Evolutionary conservation across 78 protist species (phyloP).

Genomic region (Cavenderia fasciculata): DNA sequence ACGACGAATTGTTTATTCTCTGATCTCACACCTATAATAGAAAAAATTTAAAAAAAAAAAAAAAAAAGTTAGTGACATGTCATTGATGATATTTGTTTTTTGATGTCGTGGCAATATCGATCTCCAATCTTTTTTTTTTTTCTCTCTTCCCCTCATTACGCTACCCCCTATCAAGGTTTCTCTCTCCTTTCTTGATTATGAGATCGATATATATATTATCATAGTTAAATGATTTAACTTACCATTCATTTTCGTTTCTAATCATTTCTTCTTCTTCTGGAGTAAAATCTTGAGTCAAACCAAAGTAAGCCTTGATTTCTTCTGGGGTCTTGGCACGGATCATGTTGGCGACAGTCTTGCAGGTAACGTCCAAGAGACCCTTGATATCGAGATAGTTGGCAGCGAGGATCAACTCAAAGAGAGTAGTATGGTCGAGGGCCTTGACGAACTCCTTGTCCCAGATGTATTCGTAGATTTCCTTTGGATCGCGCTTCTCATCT

Average conservation of each 20-base stretch:
- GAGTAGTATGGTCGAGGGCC: not conserved
- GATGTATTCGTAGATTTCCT: slow-evolving; percentile 45
- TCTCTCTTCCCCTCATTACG: too few relatives aligned
- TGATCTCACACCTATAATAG: too few relatives aligned
- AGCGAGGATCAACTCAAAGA: slow-evolving; percentile 64
- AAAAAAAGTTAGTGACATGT: too few relatives aligned
- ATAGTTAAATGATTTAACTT: too few relatives aligned
- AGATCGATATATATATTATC: too few relatives aligned
- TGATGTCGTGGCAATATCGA: too few relatives aligned
- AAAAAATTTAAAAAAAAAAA: too few relatives aligned
- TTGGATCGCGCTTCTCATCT: slow-evolving; percentile 21
- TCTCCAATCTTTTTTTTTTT: too few relatives aligned
- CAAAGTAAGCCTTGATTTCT: slow-evolving; percentile 89
- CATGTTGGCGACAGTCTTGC: slow-evolving; percentile 93
- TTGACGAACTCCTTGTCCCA: not conserved
- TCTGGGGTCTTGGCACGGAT: slow-evolving; percentile 93
- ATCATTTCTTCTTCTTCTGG: slow-evolving; percentile 91
- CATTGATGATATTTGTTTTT: too few relatives aligned
- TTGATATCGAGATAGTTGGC: slow-evolving; percentile 96
- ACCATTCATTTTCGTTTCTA: slow-evolving; percentile 23
- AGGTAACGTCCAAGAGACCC: slow-evolving; percentile 92
- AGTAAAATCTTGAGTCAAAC: slow-evolving; percentile 88
- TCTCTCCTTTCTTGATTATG: too few relatives aligned
- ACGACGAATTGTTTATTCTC: too few relatives aligned
- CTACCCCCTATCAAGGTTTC: too few relatives aligned